Evolutionary conservation across 139 green algal genomes (phyloP).

Genomic region (Dunaliella sp.): DNA sequence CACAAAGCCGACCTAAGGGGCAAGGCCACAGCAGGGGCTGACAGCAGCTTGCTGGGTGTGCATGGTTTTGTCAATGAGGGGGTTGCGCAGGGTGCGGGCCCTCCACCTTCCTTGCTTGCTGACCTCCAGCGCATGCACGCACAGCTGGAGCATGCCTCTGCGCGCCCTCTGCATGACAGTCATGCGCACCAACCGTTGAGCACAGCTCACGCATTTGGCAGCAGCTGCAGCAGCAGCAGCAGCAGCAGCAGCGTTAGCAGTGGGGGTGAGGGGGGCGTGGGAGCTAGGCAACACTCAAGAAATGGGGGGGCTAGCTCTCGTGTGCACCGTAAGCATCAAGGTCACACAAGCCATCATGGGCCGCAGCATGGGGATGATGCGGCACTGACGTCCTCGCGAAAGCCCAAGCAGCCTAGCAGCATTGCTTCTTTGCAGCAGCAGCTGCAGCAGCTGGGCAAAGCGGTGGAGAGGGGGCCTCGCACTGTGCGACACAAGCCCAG

Average conservation of each 20-base stretch:
- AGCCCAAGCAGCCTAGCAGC: background rate
- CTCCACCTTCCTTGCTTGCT: background rate
- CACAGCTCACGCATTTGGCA: background rate
- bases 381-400: background rate
- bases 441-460: background rate
- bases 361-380: background rate
- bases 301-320: no score
- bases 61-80: background rate
- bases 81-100: background rate
- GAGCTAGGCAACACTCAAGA: no score
- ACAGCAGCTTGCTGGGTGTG: background rate
- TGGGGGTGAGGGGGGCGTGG: no score
- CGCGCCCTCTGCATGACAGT: background rate
- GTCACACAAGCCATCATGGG: background rate
- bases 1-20: no score
- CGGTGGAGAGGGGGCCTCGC: background rate
- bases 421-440: background rate
- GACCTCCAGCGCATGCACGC: background rate
- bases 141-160: background rate
- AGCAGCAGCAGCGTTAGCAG: background rate
- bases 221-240: background rate
- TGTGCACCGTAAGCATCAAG: background rate
- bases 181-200: no score
- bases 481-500: background rate
- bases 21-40: no score